A percentile compares a stretch with the other conserved stretches of the same genome.
Conservation (phyloP, 2,329 filamentous ascomycete species). For the Leptographium galeiforme region DNA sequence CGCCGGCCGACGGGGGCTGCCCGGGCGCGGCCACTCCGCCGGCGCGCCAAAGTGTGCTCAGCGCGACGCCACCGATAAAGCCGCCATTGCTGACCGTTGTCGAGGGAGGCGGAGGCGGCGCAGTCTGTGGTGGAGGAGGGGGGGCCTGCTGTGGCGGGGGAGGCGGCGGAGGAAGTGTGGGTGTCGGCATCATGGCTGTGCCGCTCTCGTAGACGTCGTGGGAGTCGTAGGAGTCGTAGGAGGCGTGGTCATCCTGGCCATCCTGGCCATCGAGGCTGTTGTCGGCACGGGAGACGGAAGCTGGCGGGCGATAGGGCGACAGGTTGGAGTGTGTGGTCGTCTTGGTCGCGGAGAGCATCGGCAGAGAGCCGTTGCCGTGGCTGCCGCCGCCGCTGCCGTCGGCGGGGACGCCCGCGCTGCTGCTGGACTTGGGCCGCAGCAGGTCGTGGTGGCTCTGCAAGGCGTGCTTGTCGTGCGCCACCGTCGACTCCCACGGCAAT, state of each 20-base stretch:
- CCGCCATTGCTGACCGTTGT: conserved; percentile 21
- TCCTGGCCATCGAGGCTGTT: not conserved
- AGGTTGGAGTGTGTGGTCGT: too few species aligned
- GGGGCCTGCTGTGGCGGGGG: not conserved
- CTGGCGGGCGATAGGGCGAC: too few species aligned
- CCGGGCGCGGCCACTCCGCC: too few species aligned
- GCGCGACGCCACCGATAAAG: conserved; percentile 42
- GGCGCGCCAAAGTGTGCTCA: conserved; percentile 17
- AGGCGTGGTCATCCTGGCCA: too few species aligned
- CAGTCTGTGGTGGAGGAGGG: not conserved
- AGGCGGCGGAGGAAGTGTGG: not conserved
- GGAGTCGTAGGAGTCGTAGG: not conserved
- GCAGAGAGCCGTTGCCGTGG: not conserved
- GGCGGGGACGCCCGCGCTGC: not conserved
- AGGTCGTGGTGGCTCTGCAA: not conserved
- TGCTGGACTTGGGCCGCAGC: conserved; percentile 4
- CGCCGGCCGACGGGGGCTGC: not conserved
- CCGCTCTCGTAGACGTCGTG: not conserved
- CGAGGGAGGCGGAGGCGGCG: conserved; percentile 15
- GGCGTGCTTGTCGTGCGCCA: conserved; percentile 25
- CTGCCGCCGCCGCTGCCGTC: not conserved
- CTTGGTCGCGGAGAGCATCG: too few species aligned
- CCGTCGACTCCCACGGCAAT: conserved; percentile 23
- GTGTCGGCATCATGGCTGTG: not conserved
- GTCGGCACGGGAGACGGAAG: too few species aligned